Evolutionary conservation across 441 rosid genomes (phyloP).

Genomic region (Macaranga tanarius): DNA sequence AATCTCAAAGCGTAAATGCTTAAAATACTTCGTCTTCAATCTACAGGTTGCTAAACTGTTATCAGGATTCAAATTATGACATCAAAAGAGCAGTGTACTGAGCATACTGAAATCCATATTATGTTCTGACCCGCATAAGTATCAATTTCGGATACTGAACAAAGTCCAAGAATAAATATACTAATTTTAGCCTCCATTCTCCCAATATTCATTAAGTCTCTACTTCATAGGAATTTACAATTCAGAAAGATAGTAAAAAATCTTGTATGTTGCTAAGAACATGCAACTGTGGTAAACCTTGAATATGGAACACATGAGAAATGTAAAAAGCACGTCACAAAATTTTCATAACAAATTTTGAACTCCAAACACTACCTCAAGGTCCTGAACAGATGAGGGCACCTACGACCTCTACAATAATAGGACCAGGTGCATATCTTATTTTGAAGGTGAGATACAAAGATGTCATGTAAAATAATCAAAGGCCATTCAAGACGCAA

Average conservation of each 20-base stretch:
- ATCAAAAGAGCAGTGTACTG: background rate
- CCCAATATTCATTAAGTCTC: background rate
- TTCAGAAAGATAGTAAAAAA: background rate
- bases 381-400: background rate
- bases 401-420: background rate
- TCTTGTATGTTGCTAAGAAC: background rate
- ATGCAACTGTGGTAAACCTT: background rate
- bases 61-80: background rate
- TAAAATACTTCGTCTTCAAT: slow-evolving; percentile 9
- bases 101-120: background rate
- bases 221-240: background rate
- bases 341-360: background rate
- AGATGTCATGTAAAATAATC: background rate
- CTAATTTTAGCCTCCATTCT: background rate
- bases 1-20: background rate
- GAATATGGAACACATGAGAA: background rate
- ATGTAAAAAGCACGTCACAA: background rate
- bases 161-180: background rate
- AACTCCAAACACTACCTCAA: background rate
- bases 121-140: background rate
- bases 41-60: slow-evolving; percentile 1
- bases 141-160: background rate
- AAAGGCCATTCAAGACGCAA: background rate
- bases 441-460: slow-evolving; percentile 1
- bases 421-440: background rate